Evolutionary conservation across 2,329 filamentous ascomycete species (phyloP).

Genomic region (Clonostachys rhizophaga): DNA sequence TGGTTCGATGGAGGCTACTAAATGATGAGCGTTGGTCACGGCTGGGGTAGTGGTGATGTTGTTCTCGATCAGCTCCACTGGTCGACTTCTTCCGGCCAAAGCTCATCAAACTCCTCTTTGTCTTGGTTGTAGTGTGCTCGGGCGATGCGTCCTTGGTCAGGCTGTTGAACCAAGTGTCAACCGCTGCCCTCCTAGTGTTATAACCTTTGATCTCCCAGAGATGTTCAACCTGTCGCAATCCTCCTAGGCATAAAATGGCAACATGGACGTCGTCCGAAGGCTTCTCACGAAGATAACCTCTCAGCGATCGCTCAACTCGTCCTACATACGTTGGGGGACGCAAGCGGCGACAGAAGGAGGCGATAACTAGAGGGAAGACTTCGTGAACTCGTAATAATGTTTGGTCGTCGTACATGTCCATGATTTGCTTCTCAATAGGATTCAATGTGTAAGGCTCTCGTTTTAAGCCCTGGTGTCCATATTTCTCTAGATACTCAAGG

Average conservation of each 20-base stretch:
- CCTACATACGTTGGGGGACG: conserved; percentile 62
- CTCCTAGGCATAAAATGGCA: conserved; percentile 55
- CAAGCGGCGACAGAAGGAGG: conserved; percentile 58
- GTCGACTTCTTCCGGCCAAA: conserved; percentile 55
- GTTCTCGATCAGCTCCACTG: conserved; percentile 13
- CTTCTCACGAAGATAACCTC: conserved; percentile 59
- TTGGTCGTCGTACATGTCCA: conserved; percentile 61
- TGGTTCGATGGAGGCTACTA: conserved; percentile 15
- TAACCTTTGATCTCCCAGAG: conserved; percentile 66
- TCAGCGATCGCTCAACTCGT: conserved; percentile 55
- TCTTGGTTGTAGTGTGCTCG: conserved; percentile 37
- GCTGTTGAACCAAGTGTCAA: conserved; percentile 55
- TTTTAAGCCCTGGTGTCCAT: conserved; percentile 44
- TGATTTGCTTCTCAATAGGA: conserved; percentile 57
- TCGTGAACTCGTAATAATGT: conserved; percentile 60
- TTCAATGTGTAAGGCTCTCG: conserved; percentile 54
- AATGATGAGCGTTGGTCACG: conserved; percentile 7
- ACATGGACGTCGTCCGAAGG: conserved; percentile 59
- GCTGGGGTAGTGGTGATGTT: background rate
- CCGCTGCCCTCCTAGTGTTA: conserved; percentile 51
- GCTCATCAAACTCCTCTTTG: conserved; percentile 45
- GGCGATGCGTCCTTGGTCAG: conserved; percentile 34
- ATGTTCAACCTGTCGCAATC: conserved; percentile 56
- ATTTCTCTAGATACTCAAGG: conserved; percentile 47
- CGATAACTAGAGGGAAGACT: conserved; percentile 59